phyloP scores from a whole-genome alignment of 2,329 filamentous ascomycete species.

The Epichloe festucae region DNA sequence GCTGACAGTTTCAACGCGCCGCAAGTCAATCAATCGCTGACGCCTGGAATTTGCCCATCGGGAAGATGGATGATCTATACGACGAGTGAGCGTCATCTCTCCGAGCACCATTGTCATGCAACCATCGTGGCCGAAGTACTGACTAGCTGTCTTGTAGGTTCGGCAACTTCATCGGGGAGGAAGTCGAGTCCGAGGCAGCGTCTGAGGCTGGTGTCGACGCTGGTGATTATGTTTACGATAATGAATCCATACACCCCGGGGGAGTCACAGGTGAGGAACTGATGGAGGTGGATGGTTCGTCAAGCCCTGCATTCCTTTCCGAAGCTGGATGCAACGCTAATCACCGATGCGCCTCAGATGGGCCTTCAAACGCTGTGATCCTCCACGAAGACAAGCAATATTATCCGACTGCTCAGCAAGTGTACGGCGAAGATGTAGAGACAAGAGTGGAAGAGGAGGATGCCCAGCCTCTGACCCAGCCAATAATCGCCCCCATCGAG shows the following conservation, averaged over 20 bases:
- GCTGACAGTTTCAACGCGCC: slow-evolving; percentile 6
- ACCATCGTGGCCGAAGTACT: not conserved
- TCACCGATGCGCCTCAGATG: slow-evolving; percentile 35
- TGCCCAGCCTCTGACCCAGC: slow-evolving; percentile 79
- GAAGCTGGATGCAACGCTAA: not conserved
- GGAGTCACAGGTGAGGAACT: slow-evolving; percentile 59
- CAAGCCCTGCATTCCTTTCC: not conserved
- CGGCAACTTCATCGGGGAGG: slow-evolving; percentile 96
- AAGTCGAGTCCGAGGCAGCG: slow-evolving; percentile 71
- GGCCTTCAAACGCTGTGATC: slow-evolving; percentile 90
- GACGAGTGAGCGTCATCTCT: slow-evolving; percentile 55
- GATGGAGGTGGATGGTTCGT: slow-evolving; percentile 80
- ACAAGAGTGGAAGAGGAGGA: slow-evolving; percentile 95
- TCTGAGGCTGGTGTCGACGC: slow-evolving; percentile 64
- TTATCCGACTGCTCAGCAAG: slow-evolving; percentile 93
- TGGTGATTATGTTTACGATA: slow-evolving; percentile 70
- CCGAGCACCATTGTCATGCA: not conserved
- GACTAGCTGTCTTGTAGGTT: slow-evolving; percentile 45
- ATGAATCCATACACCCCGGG: slow-evolving; percentile 55
- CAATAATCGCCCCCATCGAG: slow-evolving; percentile 85
- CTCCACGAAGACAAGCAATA: slow-evolving; percentile 99
- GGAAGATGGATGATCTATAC: slow-evolving; percentile 83
- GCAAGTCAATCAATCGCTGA: slow-evolving; percentile 11
- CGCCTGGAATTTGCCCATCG: slow-evolving; percentile 7
- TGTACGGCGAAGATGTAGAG: slow-evolving; percentile 90